A percentile compares a stretch with the other conserved stretches of the same genome.
Evolutionary conservation across 805 yeast species (phyloP).

Genomic region (Starmera pachycereana): DNA sequence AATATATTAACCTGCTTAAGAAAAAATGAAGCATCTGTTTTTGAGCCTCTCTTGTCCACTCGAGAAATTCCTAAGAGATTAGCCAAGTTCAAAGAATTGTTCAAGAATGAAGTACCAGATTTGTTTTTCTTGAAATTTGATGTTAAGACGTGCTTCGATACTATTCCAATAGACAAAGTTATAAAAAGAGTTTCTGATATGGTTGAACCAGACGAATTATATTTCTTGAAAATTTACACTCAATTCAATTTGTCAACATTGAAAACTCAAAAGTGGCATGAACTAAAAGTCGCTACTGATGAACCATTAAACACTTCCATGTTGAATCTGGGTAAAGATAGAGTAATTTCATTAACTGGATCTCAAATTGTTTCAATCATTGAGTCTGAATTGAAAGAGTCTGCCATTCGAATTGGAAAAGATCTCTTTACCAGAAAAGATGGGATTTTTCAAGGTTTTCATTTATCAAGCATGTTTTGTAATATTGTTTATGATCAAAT

Average conservation of each 20-base stretch:
- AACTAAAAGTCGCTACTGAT: constrained; percentile 11
- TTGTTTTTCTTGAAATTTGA: constrained; percentile 62
- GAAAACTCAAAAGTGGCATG: neutral
- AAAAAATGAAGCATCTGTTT: constrained; percentile 12
- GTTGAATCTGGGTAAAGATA: constrained; percentile 21
- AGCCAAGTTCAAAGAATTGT: constrained; percentile 25
- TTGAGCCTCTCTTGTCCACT: constrained; percentile 30
- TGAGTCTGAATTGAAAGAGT: constrained; percentile 40
- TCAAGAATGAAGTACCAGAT: constrained; percentile 17
- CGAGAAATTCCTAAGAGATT: constrained; percentile 34
- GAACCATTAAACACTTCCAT: constrained; percentile 7
- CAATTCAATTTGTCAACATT: neutral
- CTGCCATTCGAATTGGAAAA: constrained; percentile 31
- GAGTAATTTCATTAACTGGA: constrained; percentile 28
- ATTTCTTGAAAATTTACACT: constrained; percentile 2
- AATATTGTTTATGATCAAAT: constrained; percentile 61
- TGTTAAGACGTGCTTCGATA: constrained; percentile 67
- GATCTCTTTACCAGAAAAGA: constrained; percentile 35
- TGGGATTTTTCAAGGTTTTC: constrained; percentile 84
- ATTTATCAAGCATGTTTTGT: constrained; percentile 64
- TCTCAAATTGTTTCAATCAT: constrained; percentile 36
- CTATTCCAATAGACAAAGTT: constrained; percentile 41
- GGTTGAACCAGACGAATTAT: constrained; percentile 15
- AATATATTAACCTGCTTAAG: constrained; percentile 26
- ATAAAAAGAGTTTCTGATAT: constrained; percentile 23